Evolutionary conservation across 768 basidiomycete genomes (phyloP).

Genomic region (Serendipita sp.): DNA sequence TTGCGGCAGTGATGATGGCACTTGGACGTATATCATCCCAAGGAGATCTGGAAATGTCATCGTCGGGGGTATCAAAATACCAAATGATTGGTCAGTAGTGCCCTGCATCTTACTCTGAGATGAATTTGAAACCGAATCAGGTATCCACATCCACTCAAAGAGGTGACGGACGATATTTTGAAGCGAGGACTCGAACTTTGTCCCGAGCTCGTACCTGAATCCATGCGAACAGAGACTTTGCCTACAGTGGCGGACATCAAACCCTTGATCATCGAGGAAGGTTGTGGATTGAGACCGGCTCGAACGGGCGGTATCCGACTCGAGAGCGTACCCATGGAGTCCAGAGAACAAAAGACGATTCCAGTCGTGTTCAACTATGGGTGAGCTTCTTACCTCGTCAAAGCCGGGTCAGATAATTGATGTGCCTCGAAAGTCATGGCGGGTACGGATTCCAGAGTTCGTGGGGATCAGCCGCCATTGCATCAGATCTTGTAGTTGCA

Average conservation of each 20-base stretch:
- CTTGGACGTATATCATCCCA: conserved; percentile 50
- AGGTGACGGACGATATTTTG: conserved; percentile 46
- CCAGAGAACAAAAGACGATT: conserved; percentile 18
- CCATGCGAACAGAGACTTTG: conserved; percentile 6
- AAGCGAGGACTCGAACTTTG: conserved; percentile 27
- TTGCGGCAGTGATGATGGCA: conserved; percentile 23
- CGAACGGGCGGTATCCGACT: conserved; percentile 54
- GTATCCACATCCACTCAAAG: conserved; percentile 12
- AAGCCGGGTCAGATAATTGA: background rate
- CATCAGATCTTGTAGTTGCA: conserved; percentile 21
- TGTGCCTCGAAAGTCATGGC: conserved; percentile 29
- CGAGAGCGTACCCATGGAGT: conserved; percentile 27
- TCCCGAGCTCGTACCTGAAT: conserved; percentile 13
- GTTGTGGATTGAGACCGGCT: conserved; percentile 48
- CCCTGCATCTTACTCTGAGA: background rate
- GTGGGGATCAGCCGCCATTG: conserved; percentile 44
- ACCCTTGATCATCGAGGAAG: conserved; percentile 24
- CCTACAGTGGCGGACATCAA: conserved; percentile 26
- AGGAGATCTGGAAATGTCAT: conserved; percentile 43
- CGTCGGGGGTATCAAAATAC: conserved; percentile 41
- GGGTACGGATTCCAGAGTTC: conserved; percentile 49
- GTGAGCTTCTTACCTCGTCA: conserved; percentile 20
- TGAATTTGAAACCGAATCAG: background rate
- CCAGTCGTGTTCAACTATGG: conserved; percentile 52
- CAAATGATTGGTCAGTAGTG: conserved; percentile 41